Conservation (phyloP, 2,329 filamentous ascomycete species). For the Rhynchosporium secalis region DNA sequence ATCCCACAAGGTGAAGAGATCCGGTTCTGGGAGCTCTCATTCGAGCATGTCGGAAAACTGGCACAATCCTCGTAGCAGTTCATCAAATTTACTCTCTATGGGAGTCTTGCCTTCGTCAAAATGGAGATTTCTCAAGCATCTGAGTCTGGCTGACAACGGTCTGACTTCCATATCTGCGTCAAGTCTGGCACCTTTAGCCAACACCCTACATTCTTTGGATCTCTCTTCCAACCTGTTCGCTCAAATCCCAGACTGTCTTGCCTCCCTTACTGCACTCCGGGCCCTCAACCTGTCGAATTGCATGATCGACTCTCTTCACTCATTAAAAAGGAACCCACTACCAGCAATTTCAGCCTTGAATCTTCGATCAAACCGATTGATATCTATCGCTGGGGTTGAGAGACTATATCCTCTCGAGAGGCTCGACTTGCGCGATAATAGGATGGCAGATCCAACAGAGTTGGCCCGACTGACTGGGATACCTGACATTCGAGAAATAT, state of each 20-base stretch:
- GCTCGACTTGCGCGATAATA: constrained; percentile 88
- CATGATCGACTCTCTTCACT: constrained; percentile 95
- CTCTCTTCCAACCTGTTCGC: constrained; percentile 89
- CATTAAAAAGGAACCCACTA: constrained; percentile 79
- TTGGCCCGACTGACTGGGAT: constrained; percentile 86
- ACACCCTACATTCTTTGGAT: constrained; percentile 88
- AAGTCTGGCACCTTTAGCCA: constrained; percentile 79
- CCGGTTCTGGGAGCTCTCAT: constrained; percentile 89
- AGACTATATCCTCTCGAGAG: constrained; percentile 84
- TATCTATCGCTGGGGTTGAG: constrained; percentile 86
- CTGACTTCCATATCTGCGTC: constrained; percentile 75
- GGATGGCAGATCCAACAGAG: constrained; percentile 85
- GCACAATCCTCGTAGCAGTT: constrained; percentile 67
- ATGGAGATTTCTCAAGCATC: constrained; percentile 91
- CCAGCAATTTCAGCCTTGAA: constrained; percentile 94
- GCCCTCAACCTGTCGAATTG: constrained; percentile 93
- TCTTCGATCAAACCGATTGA: constrained; percentile 82
- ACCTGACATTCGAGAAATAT: constrained; percentile 88
- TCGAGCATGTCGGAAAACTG: constrained; percentile 70
- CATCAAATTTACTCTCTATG: constrained; percentile 72
- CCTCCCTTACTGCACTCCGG: constrained; percentile 81
- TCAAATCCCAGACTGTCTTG: constrained; percentile 90
- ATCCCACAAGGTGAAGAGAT: constrained; percentile 74
- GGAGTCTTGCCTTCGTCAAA: constrained; percentile 79
- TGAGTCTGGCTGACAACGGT: constrained; percentile 89